A percentile compares a stretch with the other conserved stretches of the same genome.
These are phyloP conservation scores for Vanrija humicola DNA, from an alignment of 1,284 basidiomycete species.

Conservation along the genomic window DNA sequence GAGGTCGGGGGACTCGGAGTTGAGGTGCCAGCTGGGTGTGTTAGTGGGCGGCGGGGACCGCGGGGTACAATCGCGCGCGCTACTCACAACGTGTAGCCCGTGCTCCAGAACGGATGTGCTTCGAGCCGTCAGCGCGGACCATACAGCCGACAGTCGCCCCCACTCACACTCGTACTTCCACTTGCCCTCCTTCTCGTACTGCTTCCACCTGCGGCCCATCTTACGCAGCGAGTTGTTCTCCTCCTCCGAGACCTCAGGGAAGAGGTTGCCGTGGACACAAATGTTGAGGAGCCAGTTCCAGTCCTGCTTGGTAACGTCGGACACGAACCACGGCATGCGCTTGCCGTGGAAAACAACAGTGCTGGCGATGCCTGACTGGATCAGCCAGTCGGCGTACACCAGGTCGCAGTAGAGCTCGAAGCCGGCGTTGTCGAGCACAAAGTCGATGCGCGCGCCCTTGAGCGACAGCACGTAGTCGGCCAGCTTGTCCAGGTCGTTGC, in stretches of 20 bases:
- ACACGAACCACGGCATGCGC: conserved; percentile 71
- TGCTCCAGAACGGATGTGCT: conserved; percentile 93
- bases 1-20: conserved; percentile 77
- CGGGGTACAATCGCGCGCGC: not conserved
- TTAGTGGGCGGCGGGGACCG: conserved; percentile 51
- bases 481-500: conserved; percentile 59
- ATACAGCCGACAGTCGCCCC: too few relatives aligned
- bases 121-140: not conserved
- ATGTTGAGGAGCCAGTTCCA: conserved; percentile 88
- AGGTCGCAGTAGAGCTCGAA: conserved; percentile 97
- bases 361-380: conserved; percentile 82
- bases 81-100: conserved; percentile 72
- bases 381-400: conserved; percentile 79
- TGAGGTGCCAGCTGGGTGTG: conserved; percentile 65
- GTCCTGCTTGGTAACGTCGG: conserved; percentile 94
- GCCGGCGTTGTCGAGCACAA: conserved; percentile 60
- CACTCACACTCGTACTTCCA: conserved; percentile 74
- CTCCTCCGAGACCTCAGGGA: conserved; percentile 66
- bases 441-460: conserved; percentile 80
- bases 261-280: conserved; percentile 82
- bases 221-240: conserved; percentile 77
- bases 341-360: conserved; percentile 73
- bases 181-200: conserved; percentile 89
- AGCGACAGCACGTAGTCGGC: conserved; percentile 78
- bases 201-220: conserved; percentile 89